Evolutionary conservation across 2,329 filamentous ascomycete genomes (phyloP), one percentile per base, ranked within the genome.

Genomic region (Didymella keratinophila): DNA sequence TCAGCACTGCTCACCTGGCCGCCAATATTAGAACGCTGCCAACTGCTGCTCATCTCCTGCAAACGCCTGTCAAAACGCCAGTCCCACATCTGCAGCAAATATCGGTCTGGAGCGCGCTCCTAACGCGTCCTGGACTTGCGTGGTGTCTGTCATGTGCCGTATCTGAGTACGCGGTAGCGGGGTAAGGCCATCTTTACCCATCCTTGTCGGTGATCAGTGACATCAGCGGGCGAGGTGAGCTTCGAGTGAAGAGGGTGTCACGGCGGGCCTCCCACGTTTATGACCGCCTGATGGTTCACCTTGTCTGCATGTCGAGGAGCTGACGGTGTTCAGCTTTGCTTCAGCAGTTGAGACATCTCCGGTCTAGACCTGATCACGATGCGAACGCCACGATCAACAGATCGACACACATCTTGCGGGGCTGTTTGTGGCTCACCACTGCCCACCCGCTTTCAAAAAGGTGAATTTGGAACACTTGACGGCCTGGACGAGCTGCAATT

Each of bases 401-500:
- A 52, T 47, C n/a, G n/a, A 25, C 47, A 37, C 27, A 28, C 10
- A 52, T 57, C 36, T 49, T 23, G 39, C 56, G 44, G 39, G 49
- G 45, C 56, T 41, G 45, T 28, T 23, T 54, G 44, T 50, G 23
- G 50, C 50, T 54, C 37, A 28, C 54, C 48, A 23, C 28, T 34
- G 44, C 23, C 47, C 53, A 39, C 30, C 25, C 39, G 25, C 39
- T 34, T 37, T 25, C 6, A 41, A 47, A 47, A 25, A 59, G 14
- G 47, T 37, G 48, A 20, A 55, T 51, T 36, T 42, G 48, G 48
- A 43, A 52, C 48, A 42, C 27, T 47, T 25, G 5, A 20, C 48
- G 14, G 30, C 27, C 34, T 52, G 27, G 20, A 47, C 4, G 18
- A n/a, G 54, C 57, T 63, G 60, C 56, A 69, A 60, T 51, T 42